These are phyloP conservation scores for Firmiana major DNA, from an alignment of 345 rosid genomes.

Conservation along the genomic window DNA sequence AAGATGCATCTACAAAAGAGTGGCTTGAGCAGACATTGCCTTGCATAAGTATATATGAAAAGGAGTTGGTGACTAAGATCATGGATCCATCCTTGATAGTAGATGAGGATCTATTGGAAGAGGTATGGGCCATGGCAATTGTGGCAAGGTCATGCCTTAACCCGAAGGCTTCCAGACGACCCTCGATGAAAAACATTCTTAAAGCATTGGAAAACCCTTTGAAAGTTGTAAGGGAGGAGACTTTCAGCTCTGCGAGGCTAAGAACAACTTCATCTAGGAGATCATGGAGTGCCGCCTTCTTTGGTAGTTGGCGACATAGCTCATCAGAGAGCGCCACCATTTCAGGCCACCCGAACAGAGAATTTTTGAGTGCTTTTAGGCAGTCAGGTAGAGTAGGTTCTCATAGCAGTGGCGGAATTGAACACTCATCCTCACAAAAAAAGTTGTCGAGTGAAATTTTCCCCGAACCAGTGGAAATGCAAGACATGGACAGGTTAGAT, in stretches of 20 bases:
- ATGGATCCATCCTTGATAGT: slow-evolving; percentile 77
- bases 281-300: slow-evolving; percentile 64
- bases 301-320: slow-evolving; percentile 87
- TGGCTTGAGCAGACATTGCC: slow-evolving; percentile 58
- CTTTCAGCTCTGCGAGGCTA: slow-evolving; percentile 59
- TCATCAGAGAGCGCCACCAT: slow-evolving; percentile 42
- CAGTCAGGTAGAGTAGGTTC: slow-evolving; percentile 52
- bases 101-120: slow-evolving; percentile 89
- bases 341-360: slow-evolving; percentile 29
- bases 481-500: slow-evolving; percentile 40
- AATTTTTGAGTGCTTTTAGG: slow-evolving; percentile 31
- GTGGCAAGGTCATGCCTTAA: slow-evolving; percentile 89
- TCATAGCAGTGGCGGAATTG: slow-evolving; percentile 51
- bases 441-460: slow-evolving; percentile 53
- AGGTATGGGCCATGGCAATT: slow-evolving; percentile 97
- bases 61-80: slow-evolving; percentile 69
- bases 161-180: slow-evolving; percentile 77
- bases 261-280: slow-evolving; percentile 66
- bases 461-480: slow-evolving; percentile 48
- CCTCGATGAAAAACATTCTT: slow-evolving; percentile 76
- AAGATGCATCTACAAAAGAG: slow-evolving; percentile 51
- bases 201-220: slow-evolving; percentile 89
- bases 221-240: slow-evolving; percentile 79
- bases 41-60: slow-evolving; percentile 54
- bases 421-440: slow-evolving; percentile 51